Conservation (phyloP, 1,284 basidiomycete genomes). For the Hemileia vastatrix region DNA sequence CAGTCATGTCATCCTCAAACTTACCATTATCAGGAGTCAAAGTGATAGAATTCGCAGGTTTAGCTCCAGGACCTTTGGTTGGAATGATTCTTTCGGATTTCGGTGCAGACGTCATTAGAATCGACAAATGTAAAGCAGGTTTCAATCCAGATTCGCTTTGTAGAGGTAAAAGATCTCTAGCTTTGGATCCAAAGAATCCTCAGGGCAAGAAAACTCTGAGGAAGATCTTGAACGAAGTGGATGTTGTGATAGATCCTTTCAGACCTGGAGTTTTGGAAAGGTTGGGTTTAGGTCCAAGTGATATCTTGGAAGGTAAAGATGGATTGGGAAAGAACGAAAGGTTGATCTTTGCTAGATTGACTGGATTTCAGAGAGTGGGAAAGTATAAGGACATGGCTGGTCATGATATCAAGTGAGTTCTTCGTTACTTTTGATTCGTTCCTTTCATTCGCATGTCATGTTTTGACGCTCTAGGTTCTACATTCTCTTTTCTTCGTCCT, state of each 20-base stretch:
- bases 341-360: conserved; percentile 42
- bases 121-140: conserved; percentile 53
- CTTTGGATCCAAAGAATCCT: conserved; percentile 56
- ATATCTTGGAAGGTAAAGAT: no score
- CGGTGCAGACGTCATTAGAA: conserved; percentile 64
- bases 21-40: conserved; percentile 23
- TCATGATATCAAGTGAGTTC: conserved; percentile 61
- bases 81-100: conserved; percentile 67
- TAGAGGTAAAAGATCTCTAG: conserved; percentile 63
- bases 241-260: conserved; percentile 73
- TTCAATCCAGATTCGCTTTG: conserved; percentile 48
- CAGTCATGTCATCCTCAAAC: no score
- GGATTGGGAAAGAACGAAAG: conserved; percentile 43
- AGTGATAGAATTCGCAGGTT: conserved; percentile 60
- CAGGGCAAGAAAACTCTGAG: conserved; percentile 56
- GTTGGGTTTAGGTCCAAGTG: conserved; percentile 64
- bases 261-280: conserved; percentile 71
- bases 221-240: conserved; percentile 57
- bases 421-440: background rate
- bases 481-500: no score
- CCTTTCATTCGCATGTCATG: no score
- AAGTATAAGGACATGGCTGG: conserved; percentile 44
- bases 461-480: no score
- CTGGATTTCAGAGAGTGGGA: conserved; percentile 42
- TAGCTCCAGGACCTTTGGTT: conserved; percentile 70